Evolutionary conservation across 2,329 filamentous ascomycete genomes (phyloP).

Genomic region (Penicillium sp.): DNA sequence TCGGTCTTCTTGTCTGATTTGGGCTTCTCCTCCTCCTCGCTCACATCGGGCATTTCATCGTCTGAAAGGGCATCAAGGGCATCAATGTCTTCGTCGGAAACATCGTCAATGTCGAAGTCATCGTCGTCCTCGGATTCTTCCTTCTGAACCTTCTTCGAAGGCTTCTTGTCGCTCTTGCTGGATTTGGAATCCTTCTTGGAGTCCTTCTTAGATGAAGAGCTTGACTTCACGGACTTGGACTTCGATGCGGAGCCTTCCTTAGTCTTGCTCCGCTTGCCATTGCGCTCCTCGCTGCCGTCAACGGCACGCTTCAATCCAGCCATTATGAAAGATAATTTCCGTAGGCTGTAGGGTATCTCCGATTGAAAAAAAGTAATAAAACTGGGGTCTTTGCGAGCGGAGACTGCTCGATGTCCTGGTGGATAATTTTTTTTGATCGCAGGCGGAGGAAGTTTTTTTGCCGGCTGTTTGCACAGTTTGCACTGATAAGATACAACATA

Average conservation of each 20-base stretch:
- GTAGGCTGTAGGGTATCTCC: constrained; percentile 13
- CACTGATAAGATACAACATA: constrained; percentile 26
- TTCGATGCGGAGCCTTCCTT: constrained; percentile 31
- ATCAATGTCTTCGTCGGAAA: constrained; percentile 39
- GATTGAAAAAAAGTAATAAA: constrained; percentile 7
- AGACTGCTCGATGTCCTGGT: constrained; percentile 21
- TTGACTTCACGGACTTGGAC: constrained; percentile 27
- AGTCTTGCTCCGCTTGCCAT: constrained; percentile 43
- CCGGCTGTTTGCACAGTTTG: constrained; percentile 31
- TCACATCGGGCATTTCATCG: constrained; percentile 42
- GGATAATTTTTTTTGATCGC: constrained; percentile 33
- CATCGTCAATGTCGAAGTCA: constrained; percentile 57
- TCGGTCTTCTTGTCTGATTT: constrained; percentile 16
- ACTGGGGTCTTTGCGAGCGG: constrained; percentile 18
- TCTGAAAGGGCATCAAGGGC: constrained; percentile 20
- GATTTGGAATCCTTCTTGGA: constrained; percentile 33
- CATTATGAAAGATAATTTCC: constrained; percentile 27
- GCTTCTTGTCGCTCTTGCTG: constrained; percentile 35
- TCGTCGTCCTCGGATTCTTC: constrained; percentile 48
- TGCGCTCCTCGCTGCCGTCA: constrained; percentile 38
- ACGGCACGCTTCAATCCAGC: constrained; percentile 43
- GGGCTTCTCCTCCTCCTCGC: constrained; percentile 38
- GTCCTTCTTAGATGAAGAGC: constrained; percentile 10
- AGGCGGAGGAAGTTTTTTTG: constrained; percentile 36
- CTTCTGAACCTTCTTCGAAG: constrained; percentile 33